A percentile compares a stretch with the other conserved stretches of the same genome.
phyloP scores from a whole-genome alignment of 176 grass and related monocot genomes.

The Carex parvula region DNA sequence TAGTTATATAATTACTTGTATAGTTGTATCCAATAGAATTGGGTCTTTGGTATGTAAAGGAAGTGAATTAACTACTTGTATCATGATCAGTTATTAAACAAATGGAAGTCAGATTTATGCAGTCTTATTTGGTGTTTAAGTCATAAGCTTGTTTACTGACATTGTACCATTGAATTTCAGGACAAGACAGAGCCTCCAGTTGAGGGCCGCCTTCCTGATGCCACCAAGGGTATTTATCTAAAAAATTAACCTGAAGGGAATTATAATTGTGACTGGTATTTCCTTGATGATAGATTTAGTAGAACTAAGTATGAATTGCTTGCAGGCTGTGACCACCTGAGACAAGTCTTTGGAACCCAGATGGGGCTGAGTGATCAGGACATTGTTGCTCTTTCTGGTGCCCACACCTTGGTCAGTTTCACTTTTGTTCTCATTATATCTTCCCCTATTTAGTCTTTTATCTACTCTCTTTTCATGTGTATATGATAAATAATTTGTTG shows the following conservation, averaged over 20 bases:
- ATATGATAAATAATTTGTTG: conserved; percentile 14
- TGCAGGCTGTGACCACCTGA: conserved; percentile 85
- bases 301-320: not conserved
- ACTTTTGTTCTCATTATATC: not conserved
- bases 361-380: conserved; percentile 97
- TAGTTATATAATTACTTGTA: not conserved
- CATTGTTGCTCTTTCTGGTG: conserved; percentile 96
- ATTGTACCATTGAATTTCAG: conserved; percentile 35
- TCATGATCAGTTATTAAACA: not conserved
- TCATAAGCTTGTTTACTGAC: not conserved
- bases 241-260: not conserved
- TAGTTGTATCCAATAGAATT: not conserved
- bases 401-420: conserved; percentile 67
- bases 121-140: not conserved
- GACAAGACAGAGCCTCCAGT: conserved; percentile 83
- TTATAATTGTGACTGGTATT: not conserved
- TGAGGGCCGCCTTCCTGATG: conserved; percentile 92
- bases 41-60: not conserved
- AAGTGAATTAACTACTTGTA: not conserved
- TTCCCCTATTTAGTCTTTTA: not conserved
- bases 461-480: not conserved
- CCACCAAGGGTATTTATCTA: conserved; percentile 53
- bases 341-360: conserved; percentile 71
- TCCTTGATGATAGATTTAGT: conserved; percentile 8
- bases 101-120: not conserved